Evolutionary conservation across 805 yeast species (phyloP).

Genomic region (Osmozyma mogii): DNA sequence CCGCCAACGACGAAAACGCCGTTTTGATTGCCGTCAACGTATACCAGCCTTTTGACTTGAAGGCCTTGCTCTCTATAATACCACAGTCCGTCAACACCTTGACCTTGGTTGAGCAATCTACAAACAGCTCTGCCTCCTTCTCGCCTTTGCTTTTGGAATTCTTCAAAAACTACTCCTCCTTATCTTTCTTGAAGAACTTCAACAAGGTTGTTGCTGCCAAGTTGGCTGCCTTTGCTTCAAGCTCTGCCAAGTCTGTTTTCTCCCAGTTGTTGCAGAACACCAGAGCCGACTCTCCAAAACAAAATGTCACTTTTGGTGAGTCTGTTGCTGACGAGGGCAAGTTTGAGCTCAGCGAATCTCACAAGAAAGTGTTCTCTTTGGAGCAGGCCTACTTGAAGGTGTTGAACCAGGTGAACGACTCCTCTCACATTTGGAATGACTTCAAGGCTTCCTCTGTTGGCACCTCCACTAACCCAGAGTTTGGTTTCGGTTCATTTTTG

Average conservation of each 20-base stretch:
- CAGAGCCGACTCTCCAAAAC: conserved; percentile 46
- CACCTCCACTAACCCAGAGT: conserved; percentile 61
- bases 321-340: conserved; percentile 33
- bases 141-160: conserved; percentile 73
- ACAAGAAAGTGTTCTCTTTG: conserved; percentile 41
- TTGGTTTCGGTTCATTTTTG: conserved; percentile 73
- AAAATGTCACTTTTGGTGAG: conserved; percentile 41
- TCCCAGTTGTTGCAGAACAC: conserved; percentile 46
- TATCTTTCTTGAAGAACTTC: conserved; percentile 39
- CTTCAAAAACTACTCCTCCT: conserved; percentile 47
- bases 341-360: conserved; percentile 28
- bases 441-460: conserved; percentile 39
- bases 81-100: conserved; percentile 51
- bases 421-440: conserved; percentile 57
- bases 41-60: conserved; percentile 66
- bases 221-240: conserved; percentile 39
- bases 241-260: conserved; percentile 35
- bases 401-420: conserved; percentile 55
- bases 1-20: conserved; percentile 28
- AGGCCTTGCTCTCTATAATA: conserved; percentile 39
- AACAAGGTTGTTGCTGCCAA: conserved; percentile 47
- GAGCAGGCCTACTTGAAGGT: conserved; percentile 77
- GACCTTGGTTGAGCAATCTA: conserved; percentile 61
- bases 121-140: conserved; percentile 32
- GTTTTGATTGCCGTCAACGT: conserved; percentile 52